A percentile compares a stretch with the other conserved stretches of the same genome.
Evolutionary conservation across 768 basidiomycete species (phyloP).

Genomic region (Lactarius sp.): DNA sequence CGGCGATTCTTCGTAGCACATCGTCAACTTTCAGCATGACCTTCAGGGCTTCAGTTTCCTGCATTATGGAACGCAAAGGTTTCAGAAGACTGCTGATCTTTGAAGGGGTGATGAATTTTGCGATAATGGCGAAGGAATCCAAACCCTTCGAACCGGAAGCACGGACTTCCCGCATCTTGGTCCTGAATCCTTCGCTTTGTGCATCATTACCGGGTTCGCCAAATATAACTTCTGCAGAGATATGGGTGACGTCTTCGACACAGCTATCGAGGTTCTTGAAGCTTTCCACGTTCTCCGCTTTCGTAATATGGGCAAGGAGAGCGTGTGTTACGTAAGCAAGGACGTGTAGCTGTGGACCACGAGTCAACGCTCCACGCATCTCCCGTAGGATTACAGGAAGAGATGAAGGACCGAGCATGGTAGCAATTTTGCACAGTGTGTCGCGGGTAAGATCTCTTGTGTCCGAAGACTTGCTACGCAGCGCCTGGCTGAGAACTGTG

Average conservation of each 20-base stretch:
- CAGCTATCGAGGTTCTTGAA: slow-evolving; percentile 71
- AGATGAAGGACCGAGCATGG: slow-evolving; percentile 66
- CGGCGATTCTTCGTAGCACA: slow-evolving; percentile 73
- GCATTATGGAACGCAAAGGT: slow-evolving; percentile 80
- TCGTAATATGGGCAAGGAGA: slow-evolving; percentile 74
- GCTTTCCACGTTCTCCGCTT: slow-evolving; percentile 45
- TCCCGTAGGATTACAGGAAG: slow-evolving; percentile 73
- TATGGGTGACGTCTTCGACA: slow-evolving; percentile 70
- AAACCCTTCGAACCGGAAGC: slow-evolving; percentile 77
- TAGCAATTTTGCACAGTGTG: slow-evolving; percentile 73
- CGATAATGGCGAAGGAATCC: slow-evolving; percentile 79
- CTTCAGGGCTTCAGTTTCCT: slow-evolving; percentile 75
- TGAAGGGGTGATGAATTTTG: slow-evolving; percentile 69
- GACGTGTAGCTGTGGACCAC: slow-evolving; percentile 93
- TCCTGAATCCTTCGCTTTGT: slow-evolving; percentile 85
- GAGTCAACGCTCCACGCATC: slow-evolving; percentile 73
- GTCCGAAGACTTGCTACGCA: slow-evolving; percentile 93
- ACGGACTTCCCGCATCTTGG: slow-evolving; percentile 88
- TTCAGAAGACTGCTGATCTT: slow-evolving; percentile 71
- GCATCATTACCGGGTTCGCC: slow-evolving; percentile 91
- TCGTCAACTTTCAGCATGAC: slow-evolving; percentile 85
- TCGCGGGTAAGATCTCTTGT: slow-evolving; percentile 83
- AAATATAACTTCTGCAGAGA: slow-evolving; percentile 88
- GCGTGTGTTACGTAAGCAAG: slow-evolving; percentile 82
- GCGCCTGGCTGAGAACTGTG: slow-evolving; percentile 80